Base-by-base conservation (phyloP, 1,139 yeast genomes). In the Zygosaccharomyces pseudobailii region DNA sequence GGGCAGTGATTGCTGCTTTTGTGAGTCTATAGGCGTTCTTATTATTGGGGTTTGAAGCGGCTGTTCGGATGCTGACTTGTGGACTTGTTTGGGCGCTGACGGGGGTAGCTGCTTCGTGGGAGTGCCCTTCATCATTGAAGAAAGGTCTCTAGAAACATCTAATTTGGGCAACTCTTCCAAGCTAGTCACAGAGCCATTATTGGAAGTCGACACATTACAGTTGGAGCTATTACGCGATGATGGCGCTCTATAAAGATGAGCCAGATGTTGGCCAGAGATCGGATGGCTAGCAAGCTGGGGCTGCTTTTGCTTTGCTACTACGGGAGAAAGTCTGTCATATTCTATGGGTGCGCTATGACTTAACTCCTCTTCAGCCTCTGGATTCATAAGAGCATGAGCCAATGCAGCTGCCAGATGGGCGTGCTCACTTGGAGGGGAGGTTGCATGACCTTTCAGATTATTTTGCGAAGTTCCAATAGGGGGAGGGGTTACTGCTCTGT, bases 341-440 rank as follows among this genome's bases (percentile, higher is more conserved):
- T 23, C 22, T 30, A 23, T 8, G 40, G 37, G 17, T 17, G 37
- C 25, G 24, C 8, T 1, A 13, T 25, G n/a, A 19, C 13, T 38
- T 17, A 30, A 30, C 33, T 30, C 33, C 13, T 39, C 47, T 6
- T 46, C 49, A 19, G 36, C 34, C 6, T 40, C 46, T 21, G 46
- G 45, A 25, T 34, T 40, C 40, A 41, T 20, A 13, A 43, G 28
- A 25, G 47, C 38, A 25, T 43, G 49, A 2, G 51, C 51, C 39
- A 48, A 28, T 10, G 45, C 47, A 23, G 51, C 51, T 32, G 51
- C 51, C 5, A 46, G 41, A 31, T 45, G 47, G 3, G 51, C 51
- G 2, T 48, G 45, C 8, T 42, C 48, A 27, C 34, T 46, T 7
- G 28, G 36, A 6, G 42, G 36, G 13, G 42, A 30, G 19, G 40